A percentile compares a stretch with the other conserved stretches of the same genome.
Conservation (phyloP, 2,329 filamentous ascomycete genomes). For the Microcera coccophila region DNA sequence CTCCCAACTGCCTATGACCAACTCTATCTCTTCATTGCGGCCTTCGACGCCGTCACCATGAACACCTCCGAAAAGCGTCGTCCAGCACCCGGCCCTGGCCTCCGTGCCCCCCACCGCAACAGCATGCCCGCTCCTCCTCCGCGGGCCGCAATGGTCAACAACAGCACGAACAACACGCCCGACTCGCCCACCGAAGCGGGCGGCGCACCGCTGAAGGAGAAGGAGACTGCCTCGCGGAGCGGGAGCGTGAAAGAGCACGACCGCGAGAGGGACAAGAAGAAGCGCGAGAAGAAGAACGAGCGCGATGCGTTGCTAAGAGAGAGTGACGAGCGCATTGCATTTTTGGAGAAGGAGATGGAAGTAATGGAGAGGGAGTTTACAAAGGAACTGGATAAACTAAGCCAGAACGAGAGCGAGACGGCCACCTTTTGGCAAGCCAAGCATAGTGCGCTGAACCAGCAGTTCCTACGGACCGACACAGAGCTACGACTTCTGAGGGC, state of each 20-base stretch:
- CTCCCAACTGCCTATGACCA: conserved; percentile 6
- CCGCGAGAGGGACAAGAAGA: conserved; percentile 18
- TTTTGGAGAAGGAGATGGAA: conserved; percentile 50
- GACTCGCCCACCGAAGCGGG: conserved; percentile 21
- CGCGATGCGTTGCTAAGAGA: conserved; percentile 36
- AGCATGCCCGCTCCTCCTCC: conserved; percentile 30
- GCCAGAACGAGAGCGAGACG: conserved; percentile 52
- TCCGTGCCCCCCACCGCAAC: conserved; percentile 25
- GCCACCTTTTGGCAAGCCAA: conserved; percentile 57
- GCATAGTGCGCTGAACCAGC: conserved; percentile 50
- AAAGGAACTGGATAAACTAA: conserved; percentile 50
- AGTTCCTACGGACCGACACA: conserved; percentile 49
- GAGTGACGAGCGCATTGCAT: conserved; percentile 50
- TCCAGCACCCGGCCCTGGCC: conserved; percentile 26
- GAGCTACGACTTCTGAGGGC: conserved; percentile 49
- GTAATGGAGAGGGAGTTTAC: conserved; percentile 53
- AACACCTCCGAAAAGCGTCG: conserved; percentile 45
- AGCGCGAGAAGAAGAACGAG: conserved; percentile 22
- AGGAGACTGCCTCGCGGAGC: conserved; percentile 24
- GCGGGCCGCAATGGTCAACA: conserved; percentile 27
- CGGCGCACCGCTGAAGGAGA: conserved; percentile 26
- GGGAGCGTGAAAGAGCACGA: conserved; percentile 30
- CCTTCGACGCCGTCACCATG: conserved; percentile 31
- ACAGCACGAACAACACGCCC: conserved; percentile 22
- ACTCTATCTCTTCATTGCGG: conserved; percentile 4